These are phyloP conservation scores for Starmerella geochares DNA, from an alignment of 805 yeast species.

Conservation along the genomic window DNA sequence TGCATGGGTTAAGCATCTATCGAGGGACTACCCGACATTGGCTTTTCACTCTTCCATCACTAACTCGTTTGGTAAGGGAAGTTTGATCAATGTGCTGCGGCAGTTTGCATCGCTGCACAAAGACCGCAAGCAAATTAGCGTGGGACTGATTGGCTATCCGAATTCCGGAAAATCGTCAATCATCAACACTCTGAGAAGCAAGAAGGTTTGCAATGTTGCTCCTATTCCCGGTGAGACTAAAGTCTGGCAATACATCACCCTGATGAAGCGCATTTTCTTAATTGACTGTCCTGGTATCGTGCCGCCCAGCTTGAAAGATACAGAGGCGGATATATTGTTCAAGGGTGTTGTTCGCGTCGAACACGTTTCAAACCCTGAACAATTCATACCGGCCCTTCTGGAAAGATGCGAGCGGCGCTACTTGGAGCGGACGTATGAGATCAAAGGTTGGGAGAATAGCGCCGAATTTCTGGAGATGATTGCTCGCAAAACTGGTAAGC, in stretches of 20 bases:
- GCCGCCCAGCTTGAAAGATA: slow-evolving; percentile 83
- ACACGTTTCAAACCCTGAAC: slow-evolving; percentile 91
- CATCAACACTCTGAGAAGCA: slow-evolving; percentile 82
- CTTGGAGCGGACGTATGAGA: slow-evolving; percentile 89
- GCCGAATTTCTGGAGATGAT: slow-evolving; percentile 78
- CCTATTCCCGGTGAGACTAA: slow-evolving; percentile 99
- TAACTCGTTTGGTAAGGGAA: slow-evolving; percentile 95
- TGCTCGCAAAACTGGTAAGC: slow-evolving; percentile 87
- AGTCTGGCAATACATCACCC: slow-evolving; percentile 96
- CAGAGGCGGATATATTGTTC: slow-evolving; percentile 83
- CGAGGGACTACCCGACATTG: slow-evolving; percentile 83
- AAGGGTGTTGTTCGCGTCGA: slow-evolving; percentile 99
- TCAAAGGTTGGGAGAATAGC: slow-evolving; percentile 71
- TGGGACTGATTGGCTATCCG: slow-evolving; percentile 96
- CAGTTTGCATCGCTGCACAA: slow-evolving; percentile 84
- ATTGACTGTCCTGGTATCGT: slow-evolving; percentile 99
- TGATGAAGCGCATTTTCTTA: slow-evolving; percentile 89
- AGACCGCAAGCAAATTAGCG: slow-evolving; percentile 92
- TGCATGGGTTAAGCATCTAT: slow-evolving; percentile 94
- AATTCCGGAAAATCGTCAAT: slow-evolving; percentile 97
- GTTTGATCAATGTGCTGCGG: slow-evolving; percentile 81
- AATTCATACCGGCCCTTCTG: slow-evolving; percentile 79
- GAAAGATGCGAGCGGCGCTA: slow-evolving; percentile 79
- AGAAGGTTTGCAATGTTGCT: slow-evolving; percentile 94
- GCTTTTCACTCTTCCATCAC: slow-evolving; percentile 98